A percentile compares a stretch with the other conserved stretches of the same genome.
These are phyloP conservation scores for Hygrocybe coccinea DNA, from an alignment of 768 basidiomycete species.

Conservation along the genomic window DNA sequence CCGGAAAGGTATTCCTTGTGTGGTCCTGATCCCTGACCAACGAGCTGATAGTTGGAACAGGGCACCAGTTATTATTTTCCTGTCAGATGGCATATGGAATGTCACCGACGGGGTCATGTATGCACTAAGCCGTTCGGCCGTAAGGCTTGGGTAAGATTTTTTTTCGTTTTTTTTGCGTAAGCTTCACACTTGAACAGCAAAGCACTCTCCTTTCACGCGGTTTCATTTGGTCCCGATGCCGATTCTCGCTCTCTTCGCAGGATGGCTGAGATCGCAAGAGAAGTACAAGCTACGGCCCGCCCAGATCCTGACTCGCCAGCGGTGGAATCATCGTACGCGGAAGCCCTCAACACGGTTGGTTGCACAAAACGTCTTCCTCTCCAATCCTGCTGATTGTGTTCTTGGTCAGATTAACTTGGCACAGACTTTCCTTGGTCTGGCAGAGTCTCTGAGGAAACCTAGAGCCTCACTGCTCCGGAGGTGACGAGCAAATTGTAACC, in stretches of 20 bases:
- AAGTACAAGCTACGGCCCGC: conserved; percentile 42
- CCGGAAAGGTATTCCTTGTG: no score
- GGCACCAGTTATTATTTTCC: no score
- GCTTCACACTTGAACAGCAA: conserved; percentile 41
- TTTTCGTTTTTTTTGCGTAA: conserved; percentile 10
- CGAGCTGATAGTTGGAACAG: no score
- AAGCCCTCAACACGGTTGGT: conserved; percentile 51
- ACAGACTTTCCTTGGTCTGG: conserved; percentile 54
- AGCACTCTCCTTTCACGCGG: conserved; percentile 52
- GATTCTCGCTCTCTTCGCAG: conserved; percentile 30
- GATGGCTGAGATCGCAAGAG: conserved; percentile 50
- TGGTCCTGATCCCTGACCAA: no score
- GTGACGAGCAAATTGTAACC: no score
- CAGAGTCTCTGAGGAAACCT: conserved; percentile 53
- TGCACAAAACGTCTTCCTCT: conserved; percentile 22
- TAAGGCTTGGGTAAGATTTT: conserved; percentile 39
- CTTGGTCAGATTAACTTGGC: conserved; percentile 45
- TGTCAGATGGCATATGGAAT: no score
- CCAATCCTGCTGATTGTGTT: background rate
- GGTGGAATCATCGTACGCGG: conserved; percentile 43
- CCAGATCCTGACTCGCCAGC: conserved; percentile 34
- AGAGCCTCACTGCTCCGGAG: conserved; percentile 41
- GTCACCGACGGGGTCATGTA: no score
- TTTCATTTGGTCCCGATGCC: conserved; percentile 45
- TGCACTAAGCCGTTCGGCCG: conserved; percentile 39